Evolutionary conservation across 768 basidiomycete genomes (phyloP), one percentile per base, ranked within the genome.

Genomic region (Termitomyces sp.): DNA sequence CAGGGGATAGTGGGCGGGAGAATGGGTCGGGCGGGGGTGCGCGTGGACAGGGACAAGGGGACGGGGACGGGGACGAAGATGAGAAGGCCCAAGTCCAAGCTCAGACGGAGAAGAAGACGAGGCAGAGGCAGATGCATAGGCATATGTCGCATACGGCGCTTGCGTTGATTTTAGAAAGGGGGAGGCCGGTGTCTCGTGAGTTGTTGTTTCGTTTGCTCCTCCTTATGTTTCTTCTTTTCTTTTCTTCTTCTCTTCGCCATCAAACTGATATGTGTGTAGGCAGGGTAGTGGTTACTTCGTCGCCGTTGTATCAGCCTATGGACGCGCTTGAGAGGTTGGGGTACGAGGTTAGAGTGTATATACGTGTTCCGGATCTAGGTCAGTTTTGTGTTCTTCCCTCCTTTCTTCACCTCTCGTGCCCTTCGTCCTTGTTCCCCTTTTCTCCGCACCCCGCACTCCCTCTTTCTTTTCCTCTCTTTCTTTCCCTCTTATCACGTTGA

Each of bases 261-360:
- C n/a, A n/a, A n/a, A n/a, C n/a, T n/a, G n/a, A n/a, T n/a, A n/a
- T n/a, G n/a, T 28, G 1, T 38, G 2, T 38, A 80, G 79, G 78
- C 36, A 83, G 91, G 24, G 89, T 92, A 7, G 79, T 93, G 7
- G 92, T 90, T 36, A 86, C 92, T 0, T 92, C 90, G 13, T 91
- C 89, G 46, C 92, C 94, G 2, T 73, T 95, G 52, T 91, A 93
- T 72, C 94, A 95, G 70, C 84, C 89, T 12, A 87, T 94, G 79
- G 85, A 88, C 11, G 75, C 81, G 4, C 89, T 91, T 18, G 80
- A 87, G 66, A 80, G 84, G 55, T 76, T 94, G 45, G 92, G 89
- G 5, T 92, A 92, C 65, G 86, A 90, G 65, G 84, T 91, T 3
- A 79, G 84, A 57, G 79, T 92, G 15, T 89, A 84, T 66, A 81